Evolutionary conservation across 768 basidiomycete species (phyloP).

Genomic region (Boletus subcaerulescens): DNA sequence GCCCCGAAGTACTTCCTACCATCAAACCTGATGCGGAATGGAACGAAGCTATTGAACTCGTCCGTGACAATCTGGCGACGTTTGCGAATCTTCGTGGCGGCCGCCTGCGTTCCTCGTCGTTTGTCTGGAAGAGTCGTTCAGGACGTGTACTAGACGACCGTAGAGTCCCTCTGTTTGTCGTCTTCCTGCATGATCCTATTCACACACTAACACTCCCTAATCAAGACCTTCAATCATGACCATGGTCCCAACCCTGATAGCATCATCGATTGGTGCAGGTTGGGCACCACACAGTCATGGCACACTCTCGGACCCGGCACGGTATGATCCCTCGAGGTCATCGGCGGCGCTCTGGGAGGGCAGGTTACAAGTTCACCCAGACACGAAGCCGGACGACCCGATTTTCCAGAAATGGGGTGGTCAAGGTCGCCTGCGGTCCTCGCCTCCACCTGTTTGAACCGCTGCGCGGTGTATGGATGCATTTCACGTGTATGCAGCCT

Average conservation of each 20-base stretch:
- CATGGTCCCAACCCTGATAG: conserved; percentile 74
- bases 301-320: conserved; percentile 70
- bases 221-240: conserved; percentile 66
- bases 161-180: conserved; percentile 46
- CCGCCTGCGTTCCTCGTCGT: conserved; percentile 80
- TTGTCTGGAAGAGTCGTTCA: conserved; percentile 77
- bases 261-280: conserved; percentile 68
- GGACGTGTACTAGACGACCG: conserved; percentile 52
- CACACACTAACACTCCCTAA: conserved; percentile 24
- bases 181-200: conserved; percentile 11
- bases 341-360: conserved; percentile 84
- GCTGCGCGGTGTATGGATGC: not conserved
- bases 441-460: conserved; percentile 18
- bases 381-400: conserved; percentile 68
- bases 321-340: conserved; percentile 73
- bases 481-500: not conserved
- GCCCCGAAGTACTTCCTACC: conserved; percentile 61
- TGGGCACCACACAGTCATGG: conserved; percentile 56
- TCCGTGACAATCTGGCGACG: conserved; percentile 82
- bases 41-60: conserved; percentile 76
- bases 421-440: conserved; percentile 9
- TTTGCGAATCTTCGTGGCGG: conserved; percentile 86
- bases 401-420: conserved; percentile 35
- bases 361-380: conserved; percentile 84
- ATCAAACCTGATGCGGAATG: conserved; percentile 59